A percentile compares a stretch with the other conserved stretches of the same genome.
Evolutionary conservation across 2,329 filamentous ascomycete species (phyloP).

Genomic region (Berkeleyomyces basicola): DNA sequence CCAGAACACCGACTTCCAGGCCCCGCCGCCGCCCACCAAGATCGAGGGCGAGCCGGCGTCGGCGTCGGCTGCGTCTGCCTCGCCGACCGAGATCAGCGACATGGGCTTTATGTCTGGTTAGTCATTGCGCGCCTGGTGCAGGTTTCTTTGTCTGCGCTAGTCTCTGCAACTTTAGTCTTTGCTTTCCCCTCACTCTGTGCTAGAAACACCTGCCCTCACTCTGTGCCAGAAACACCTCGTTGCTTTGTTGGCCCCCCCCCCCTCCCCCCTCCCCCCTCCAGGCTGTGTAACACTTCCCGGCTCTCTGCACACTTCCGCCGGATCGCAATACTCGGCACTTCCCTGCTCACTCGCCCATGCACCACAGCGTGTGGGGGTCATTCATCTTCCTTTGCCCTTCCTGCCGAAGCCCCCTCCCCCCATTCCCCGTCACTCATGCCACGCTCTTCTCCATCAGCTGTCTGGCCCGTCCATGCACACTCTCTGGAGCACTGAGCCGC

Average conservation of each 20-base stretch:
- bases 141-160: not conserved
- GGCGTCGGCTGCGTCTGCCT: constrained; percentile 15
- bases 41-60: constrained; percentile 22
- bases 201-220: no score
- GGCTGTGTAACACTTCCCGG: not conserved
- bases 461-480: not conserved
- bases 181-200: not conserved
- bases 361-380: constrained; percentile 8
- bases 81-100: constrained; percentile 15
- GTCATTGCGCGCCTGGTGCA: not conserved
- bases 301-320: not conserved
- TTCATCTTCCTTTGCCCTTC: not conserved
- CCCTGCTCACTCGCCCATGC: not conserved
- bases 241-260: not conserved
- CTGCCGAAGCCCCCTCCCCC: not conserved
- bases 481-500: not conserved
- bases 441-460: not conserved
- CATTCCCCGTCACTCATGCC: not conserved
- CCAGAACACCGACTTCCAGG: constrained; percentile 41
- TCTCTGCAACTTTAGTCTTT: not conserved
- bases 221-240: no score
- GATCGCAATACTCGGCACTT: constrained; percentile 8
- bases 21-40: constrained; percentile 27
- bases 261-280: not conserved
- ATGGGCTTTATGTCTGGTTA: constrained; percentile 17